phyloP scores from a whole-genome alignment of 163 green algal species.

The Prototheca stagnorum region DNA sequence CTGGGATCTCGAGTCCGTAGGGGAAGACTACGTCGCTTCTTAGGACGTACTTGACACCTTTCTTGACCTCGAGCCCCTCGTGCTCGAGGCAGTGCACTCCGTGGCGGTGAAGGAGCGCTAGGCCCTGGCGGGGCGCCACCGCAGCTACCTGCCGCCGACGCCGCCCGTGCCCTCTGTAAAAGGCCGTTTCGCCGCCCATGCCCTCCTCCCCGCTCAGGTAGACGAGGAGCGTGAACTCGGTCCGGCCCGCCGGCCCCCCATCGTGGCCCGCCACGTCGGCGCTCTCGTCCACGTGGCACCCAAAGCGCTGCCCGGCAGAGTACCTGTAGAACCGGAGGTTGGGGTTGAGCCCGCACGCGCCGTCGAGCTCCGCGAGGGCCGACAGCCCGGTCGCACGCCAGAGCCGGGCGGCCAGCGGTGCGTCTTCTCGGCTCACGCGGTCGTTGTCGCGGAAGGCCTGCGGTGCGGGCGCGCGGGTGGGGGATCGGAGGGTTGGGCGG shows the following conservation, averaged over 20 bases:
- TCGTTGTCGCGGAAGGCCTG: constrained; percentile 53
- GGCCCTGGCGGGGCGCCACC: constrained; percentile 27
- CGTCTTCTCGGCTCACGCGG: constrained; percentile 24
- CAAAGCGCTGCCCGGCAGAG: constrained; percentile 41
- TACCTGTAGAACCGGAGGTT: constrained; percentile 63
- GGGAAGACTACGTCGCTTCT: constrained; percentile 56
- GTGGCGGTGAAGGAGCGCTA: constrained; percentile 51
- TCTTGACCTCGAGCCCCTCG: constrained; percentile 28
- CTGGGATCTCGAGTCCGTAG: too few relatives aligned
- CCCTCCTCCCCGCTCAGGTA: constrained; percentile 31
- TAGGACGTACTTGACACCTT: constrained; percentile 53
- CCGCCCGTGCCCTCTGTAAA: constrained; percentile 29
- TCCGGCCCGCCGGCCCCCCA: too few relatives aligned
- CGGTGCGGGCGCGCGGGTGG: background rate
- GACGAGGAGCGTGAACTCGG: constrained; percentile 54
- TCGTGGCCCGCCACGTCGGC: constrained; percentile 12
- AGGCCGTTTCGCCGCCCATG: constrained; percentile 43
- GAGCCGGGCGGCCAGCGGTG: constrained; percentile 26
- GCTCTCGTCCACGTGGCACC: constrained; percentile 57
- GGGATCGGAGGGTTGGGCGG: background rate
- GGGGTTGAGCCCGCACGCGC: constrained; percentile 40
- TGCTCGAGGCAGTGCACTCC: constrained; percentile 46
- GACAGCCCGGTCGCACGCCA: constrained; percentile 32
- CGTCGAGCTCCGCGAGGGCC: constrained; percentile 6
- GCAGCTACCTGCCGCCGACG: constrained; percentile 8